Evolutionary conservation across 345 rosid genomes (phyloP).

Genomic region (Salix viminalis): DNA sequence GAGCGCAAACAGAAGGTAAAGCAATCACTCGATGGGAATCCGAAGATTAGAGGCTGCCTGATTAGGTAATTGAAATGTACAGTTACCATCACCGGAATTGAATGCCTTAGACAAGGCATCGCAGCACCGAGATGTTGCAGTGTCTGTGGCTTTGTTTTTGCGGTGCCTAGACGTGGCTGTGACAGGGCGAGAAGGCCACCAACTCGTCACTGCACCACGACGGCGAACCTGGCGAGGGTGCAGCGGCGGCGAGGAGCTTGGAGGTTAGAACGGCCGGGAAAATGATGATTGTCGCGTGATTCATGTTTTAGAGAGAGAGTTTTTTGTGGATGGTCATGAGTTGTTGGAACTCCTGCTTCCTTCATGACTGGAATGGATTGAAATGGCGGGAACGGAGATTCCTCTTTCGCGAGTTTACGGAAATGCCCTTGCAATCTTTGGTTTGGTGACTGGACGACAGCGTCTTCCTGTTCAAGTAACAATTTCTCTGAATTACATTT

Average conservation of each 20-base stretch:
- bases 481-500: neutral
- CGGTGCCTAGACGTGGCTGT: slow-evolving; percentile 55
- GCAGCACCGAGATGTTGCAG: slow-evolving; percentile 54
- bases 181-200: slow-evolving; percentile 72
- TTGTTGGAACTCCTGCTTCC: neutral
- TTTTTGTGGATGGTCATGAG: neutral
- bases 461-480: neutral
- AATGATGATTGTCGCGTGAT: neutral
- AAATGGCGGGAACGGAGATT: neutral
- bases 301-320: neutral
- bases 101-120: slow-evolving; percentile 39
- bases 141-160: slow-evolving; percentile 55
- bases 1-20: slow-evolving; percentile 45
- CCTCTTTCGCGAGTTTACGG: neutral
- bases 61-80: slow-evolving; percentile 61
- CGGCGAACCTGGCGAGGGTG: slow-evolving; percentile 21
- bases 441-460: neutral
- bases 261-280: slow-evolving; percentile 14
- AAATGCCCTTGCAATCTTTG: neutral
- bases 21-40: slow-evolving; percentile 68
- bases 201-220: slow-evolving; percentile 46
- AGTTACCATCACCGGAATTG: slow-evolving; percentile 37
- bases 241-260: slow-evolving; percentile 9
- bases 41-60: slow-evolving; percentile 58
- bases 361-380: neutral